A percentile compares a stretch with the other conserved stretches of the same genome.
Evolutionary conservation across 345 rosid species (phyloP).

Genomic region (Eucalyptus microcorys): DNA sequence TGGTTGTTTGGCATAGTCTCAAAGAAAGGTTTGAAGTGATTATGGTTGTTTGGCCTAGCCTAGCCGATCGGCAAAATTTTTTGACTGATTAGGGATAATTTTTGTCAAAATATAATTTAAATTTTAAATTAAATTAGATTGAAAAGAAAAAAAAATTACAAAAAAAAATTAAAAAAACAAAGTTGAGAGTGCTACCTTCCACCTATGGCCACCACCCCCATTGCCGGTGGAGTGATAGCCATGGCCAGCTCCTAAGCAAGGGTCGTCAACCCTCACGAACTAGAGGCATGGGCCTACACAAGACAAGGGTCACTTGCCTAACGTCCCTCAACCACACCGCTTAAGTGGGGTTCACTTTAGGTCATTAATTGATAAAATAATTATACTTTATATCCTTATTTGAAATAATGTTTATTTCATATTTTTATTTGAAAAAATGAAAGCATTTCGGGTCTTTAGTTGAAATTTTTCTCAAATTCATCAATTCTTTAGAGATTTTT

Average conservation of each 20-base stretch:
- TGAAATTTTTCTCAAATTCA: rapidly evolving
- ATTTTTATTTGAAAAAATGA: rapidly evolving
- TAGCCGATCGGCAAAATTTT: rapidly evolving
- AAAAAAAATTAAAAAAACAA: no score
- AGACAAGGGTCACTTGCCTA: no score
- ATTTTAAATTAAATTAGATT: no score
- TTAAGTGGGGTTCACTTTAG: rapidly evolving
- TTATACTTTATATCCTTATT: rapidly evolving
- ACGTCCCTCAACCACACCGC: rapidly evolving
- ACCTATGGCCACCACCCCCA: no score
- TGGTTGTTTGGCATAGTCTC: no score
- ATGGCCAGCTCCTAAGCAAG: no score
- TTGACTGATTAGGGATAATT: rapidly evolving
- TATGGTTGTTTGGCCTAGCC: rapidly evolving
- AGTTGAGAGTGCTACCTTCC: no score
- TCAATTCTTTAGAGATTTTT: rapidly evolving
- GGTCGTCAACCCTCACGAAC: rapidly evolving
- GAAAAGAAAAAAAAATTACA: no score
- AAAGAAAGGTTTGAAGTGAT: no score
- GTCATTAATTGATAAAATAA: rapidly evolving
- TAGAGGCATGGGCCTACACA: no score
- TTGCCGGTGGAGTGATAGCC: rapidly evolving
- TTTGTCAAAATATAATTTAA: rapidly evolving
- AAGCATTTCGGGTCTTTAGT: rapidly evolving
- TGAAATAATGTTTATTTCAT: rapidly evolving